Evolutionary conservation across 2,329 filamentous ascomycete species (phyloP).

Genomic region (Trichoderma afroharzianum): DNA sequence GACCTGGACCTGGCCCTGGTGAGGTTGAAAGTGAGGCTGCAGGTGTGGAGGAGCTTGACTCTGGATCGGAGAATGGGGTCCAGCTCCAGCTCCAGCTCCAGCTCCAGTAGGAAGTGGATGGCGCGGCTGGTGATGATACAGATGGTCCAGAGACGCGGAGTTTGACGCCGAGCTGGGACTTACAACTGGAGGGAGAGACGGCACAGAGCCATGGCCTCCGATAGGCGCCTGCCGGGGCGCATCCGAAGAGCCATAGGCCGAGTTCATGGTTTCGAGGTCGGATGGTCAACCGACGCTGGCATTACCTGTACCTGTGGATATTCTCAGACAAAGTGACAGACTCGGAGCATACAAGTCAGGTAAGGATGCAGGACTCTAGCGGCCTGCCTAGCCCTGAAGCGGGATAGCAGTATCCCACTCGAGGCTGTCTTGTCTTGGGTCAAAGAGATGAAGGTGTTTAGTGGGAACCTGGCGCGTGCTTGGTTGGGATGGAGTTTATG

Average conservation of each 20-base stretch:
- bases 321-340: slow-evolving; percentile 6
- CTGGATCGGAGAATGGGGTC: slow-evolving; percentile 19
- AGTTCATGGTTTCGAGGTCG: slow-evolving; percentile 28
- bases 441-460: background rate
- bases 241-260: slow-evolving; percentile 29
- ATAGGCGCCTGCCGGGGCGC: slow-evolving; percentile 32
- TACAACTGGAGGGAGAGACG: slow-evolving; percentile 20
- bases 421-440: background rate
- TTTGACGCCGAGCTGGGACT: slow-evolving; percentile 21
- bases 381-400: background rate
- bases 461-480: background rate
- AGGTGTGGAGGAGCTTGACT: slow-evolving; percentile 20
- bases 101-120: slow-evolving; percentile 23
- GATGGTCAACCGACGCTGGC: background rate
- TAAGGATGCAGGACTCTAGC: slow-evolving; percentile 3
- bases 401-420: background rate
- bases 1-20: background rate
- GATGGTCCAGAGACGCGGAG: slow-evolving; percentile 20
- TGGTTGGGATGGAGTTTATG: background rate
- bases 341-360: background rate
- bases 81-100: background rate
- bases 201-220: slow-evolving; percentile 25
- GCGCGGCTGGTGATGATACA: slow-evolving; percentile 19
- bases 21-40: slow-evolving; percentile 23
- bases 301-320: background rate